Conservation (phyloP, 202 grass and related monocot species). For the Musa balbisiana region DNA sequence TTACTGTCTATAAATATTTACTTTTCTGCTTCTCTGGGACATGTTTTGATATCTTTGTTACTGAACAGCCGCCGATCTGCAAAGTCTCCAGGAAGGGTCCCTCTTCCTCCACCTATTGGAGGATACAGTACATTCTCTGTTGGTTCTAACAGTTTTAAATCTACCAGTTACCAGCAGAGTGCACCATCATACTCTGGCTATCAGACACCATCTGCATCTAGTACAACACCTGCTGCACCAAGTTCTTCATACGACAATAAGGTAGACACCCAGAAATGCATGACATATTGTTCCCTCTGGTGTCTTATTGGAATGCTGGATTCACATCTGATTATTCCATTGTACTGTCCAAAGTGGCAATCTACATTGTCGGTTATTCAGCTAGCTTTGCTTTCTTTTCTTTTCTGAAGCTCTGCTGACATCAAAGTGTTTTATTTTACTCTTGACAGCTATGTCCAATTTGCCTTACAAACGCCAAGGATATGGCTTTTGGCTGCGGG, state of each 20-base stretch:
- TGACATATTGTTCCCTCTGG: neutral
- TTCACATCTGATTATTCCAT: neutral
- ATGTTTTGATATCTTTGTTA: neutral
- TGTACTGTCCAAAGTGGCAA: too few relatives aligned
- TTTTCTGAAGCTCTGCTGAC: neutral
- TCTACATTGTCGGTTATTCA: neutral
- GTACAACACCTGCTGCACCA: constrained; percentile 29
- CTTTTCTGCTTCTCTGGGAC: neutral
- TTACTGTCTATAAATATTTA: too few relatives aligned
- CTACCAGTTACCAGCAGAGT: constrained; percentile 28
- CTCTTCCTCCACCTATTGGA: constrained; percentile 68
- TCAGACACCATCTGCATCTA: constrained; percentile 30
- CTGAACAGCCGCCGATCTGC: constrained; percentile 39
- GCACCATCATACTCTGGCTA: constrained; percentile 40
- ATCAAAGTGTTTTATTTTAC: neutral
- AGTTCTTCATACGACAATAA: constrained; percentile 64
- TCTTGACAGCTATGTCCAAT: constrained; percentile 3
- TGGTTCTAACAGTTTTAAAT: constrained; percentile 51
- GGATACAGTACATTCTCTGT: constrained; percentile 31
- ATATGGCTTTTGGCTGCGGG: constrained; percentile 12
- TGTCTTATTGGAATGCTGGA: neutral
- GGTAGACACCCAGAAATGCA: constrained; percentile 15
- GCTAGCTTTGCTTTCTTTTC: neutral
- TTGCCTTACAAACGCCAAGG: constrained; percentile 5
- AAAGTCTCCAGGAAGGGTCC: constrained; percentile 46